phyloP scores from a whole-genome alignment of 2,329 filamentous ascomycete species.

The Arachnomyces sp. region DNA sequence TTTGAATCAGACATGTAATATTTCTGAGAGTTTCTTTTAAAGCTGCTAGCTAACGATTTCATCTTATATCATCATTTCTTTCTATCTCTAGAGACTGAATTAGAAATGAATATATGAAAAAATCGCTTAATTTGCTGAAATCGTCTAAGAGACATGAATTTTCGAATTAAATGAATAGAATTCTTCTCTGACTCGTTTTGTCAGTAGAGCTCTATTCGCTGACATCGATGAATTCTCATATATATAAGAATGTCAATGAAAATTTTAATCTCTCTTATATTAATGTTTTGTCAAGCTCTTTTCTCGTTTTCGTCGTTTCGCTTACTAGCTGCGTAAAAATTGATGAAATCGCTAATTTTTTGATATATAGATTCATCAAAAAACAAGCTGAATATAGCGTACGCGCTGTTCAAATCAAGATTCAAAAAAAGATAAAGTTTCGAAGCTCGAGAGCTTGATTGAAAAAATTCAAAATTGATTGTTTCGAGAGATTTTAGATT shows the following conservation, averaged over 20 bases:
- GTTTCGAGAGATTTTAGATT: not conserved
- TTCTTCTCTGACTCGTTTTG: not conserved
- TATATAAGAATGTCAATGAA: constrained; percentile 2
- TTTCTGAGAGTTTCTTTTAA: not conserved
- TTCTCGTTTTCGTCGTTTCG: too few species aligned
- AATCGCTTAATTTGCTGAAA: constrained; percentile 3
- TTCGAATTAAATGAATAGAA: not conserved
- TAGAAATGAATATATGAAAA: not conserved
- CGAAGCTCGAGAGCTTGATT: not conserved
- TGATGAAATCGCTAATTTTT: not conserved
- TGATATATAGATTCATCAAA: not conserved
- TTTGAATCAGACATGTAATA: not conserved
- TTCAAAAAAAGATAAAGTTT: too few species aligned
- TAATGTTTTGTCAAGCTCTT: not conserved
- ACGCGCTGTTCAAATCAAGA: too few species aligned
- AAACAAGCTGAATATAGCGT: not conserved
- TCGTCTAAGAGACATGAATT: not conserved
- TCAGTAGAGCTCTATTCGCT: not conserved
- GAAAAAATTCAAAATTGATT: not conserved
- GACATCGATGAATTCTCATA: not conserved
- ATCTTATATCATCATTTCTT: constrained; percentile 1
- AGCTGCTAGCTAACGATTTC: not conserved
- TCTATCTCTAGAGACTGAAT: not conserved
- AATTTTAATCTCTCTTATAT: not conserved
- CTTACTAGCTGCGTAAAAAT: not conserved